A percentile compares a stretch with the other conserved stretches of the same genome.
Conservation (phyloP, 805 yeast species). For the Hanseniaspora taiwanica region DNA sequence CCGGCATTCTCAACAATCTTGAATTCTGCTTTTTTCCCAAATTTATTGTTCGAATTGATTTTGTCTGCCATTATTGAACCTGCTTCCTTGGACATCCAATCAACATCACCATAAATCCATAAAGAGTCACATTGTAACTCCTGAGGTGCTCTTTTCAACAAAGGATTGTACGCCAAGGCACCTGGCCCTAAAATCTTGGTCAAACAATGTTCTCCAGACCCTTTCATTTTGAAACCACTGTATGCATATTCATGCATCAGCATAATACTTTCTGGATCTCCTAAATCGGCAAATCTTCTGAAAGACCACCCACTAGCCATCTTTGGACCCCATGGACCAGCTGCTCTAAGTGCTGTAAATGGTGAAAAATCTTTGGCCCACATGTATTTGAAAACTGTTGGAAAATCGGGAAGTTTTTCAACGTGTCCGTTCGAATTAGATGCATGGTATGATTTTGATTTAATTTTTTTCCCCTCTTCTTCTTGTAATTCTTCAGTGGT, state of each 20-base stretch:
- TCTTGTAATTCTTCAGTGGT: slow-evolving; percentile 7
- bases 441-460: slow-evolving; percentile 13
- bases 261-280: slow-evolving; percentile 20
- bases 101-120: slow-evolving; percentile 55
- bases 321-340: slow-evolving; percentile 44
- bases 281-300: slow-evolving; percentile 28
- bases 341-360: slow-evolving; percentile 33
- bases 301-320: slow-evolving; percentile 43
- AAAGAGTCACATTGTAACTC: slow-evolving; percentile 21
- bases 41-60: slow-evolving; percentile 12
- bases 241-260: slow-evolving; percentile 43
- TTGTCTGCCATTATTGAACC: slow-evolving; percentile 34
- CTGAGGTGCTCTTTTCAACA: slow-evolving; percentile 37
- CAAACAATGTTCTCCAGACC: slow-evolving; percentile 53
- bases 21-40: slow-evolving; percentile 12
- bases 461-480: not conserved
- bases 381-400: slow-evolving; percentile 26
- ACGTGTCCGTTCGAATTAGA: slow-evolving; percentile 24
- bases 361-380: slow-evolving; percentile 49
- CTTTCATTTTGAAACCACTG: slow-evolving; percentile 36
- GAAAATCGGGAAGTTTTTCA: slow-evolving; percentile 23
- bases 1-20: slow-evolving; percentile 38
- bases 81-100: slow-evolving; percentile 59
- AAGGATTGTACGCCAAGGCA: slow-evolving; percentile 42
- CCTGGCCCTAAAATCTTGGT: slow-evolving; percentile 49